Evolutionary conservation across 2,329 filamentous ascomycete species (phyloP).

Genomic region (Fusarium pininemorale): DNA sequence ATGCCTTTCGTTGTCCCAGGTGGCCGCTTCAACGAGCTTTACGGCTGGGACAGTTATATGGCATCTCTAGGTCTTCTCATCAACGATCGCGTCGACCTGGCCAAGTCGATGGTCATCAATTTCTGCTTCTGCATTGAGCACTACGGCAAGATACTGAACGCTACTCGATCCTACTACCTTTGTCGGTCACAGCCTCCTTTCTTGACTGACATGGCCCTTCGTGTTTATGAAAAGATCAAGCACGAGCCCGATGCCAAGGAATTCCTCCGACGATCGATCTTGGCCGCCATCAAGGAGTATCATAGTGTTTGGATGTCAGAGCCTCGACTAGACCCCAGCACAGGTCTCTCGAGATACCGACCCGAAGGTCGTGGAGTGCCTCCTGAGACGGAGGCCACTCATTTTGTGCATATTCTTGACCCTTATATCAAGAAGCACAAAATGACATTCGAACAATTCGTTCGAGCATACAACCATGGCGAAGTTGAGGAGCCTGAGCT

Average conservation of each 20-base stretch:
- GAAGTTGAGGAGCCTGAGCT: conserved; percentile 84
- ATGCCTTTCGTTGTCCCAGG: conserved; percentile 97
- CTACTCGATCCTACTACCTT: conserved; percentile 95
- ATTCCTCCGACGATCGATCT: conserved; percentile 80
- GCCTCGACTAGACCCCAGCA: conserved; percentile 79
- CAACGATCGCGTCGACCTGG: conserved; percentile 84
- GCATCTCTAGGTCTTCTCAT: conserved; percentile 88
- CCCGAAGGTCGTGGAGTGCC: conserved; percentile 87
- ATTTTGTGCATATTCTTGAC: conserved; percentile 84
- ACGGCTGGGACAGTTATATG: conserved; percentile 99
- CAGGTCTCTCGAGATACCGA: conserved; percentile 84
- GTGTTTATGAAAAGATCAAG: conserved; percentile 93
- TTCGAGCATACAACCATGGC: conserved; percentile 85
- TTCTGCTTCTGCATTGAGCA: conserved; percentile 99
- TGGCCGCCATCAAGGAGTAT: conserved; percentile 97
- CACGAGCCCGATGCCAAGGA: conserved; percentile 82
- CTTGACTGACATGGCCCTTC: conserved; percentile 94
- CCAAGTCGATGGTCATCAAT: conserved; percentile 94
- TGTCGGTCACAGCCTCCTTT: conserved; percentile 95
- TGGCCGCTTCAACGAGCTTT: conserved; percentile 96
- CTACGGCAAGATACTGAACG: conserved; percentile 98
- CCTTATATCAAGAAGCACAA: conserved; percentile 86
- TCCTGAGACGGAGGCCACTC: conserved; percentile 87
- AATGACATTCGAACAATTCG: conserved; percentile 85
- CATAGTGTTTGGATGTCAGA: conserved; percentile 85